Evolutionary conservation across 352 stramenopile species (phyloP).

Genomic region (Poterioochromonas sp.): DNA sequence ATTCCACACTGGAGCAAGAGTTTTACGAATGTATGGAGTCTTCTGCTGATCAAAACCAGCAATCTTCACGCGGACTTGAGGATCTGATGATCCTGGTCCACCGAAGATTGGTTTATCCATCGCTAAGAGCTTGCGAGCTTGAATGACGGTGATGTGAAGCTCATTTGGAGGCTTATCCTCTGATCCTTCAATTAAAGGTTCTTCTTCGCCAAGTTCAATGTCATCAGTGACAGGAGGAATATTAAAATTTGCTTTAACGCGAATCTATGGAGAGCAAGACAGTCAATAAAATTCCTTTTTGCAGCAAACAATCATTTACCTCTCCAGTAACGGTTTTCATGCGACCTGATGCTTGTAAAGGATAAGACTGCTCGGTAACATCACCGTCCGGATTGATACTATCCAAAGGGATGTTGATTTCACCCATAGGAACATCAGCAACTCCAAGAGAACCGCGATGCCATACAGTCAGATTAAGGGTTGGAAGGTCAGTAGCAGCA

Average conservation of each 20-base stretch:
- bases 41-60: neutral
- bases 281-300: neutral
- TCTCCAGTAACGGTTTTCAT: constrained; percentile 16
- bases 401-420: neutral
- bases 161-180: constrained; percentile 15
- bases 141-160: constrained; percentile 3
- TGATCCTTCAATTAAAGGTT: neutral
- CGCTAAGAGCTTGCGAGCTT: neutral
- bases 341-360: neutral
- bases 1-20: constrained; percentile 15
- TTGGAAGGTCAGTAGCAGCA: neutral
- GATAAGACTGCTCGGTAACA: neutral
- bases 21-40: constrained; percentile 18
- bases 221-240: neutral
- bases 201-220: neutral
- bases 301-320: neutral
- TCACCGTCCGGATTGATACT: neutral
- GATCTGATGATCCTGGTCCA: constrained; percentile 18
- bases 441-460: neutral
- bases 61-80: neutral
- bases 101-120: neutral
- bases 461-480: neutral
- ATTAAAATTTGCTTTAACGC: neutral
- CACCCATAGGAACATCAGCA: neutral
- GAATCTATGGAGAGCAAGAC: neutral